Base-by-base conservation (phyloP, 2,329 filamentous ascomycete species). In the Cyclaneusma minus region DNA sequence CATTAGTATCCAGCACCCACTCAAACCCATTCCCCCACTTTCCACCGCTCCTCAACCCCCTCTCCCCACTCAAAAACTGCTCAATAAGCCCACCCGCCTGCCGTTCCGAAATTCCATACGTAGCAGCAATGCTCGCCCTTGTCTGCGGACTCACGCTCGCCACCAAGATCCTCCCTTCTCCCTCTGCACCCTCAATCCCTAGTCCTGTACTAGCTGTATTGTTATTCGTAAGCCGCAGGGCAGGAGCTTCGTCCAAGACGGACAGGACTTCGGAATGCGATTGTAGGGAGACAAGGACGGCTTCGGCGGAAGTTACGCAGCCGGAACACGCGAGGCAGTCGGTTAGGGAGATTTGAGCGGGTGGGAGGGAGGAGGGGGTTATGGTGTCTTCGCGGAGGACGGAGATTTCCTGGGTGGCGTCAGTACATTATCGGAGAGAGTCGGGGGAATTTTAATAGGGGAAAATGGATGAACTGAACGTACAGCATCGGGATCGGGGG, bases 271-370 rank as follows among this genome's bases (percentile, higher is more conserved):
- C 89, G 19, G 74, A 70, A 51, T 98, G 89, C 39, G 82, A 92
- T 54, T 98, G 89, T 29, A 98, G 56, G 31, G 81, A 89, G 27
- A 98, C 84, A 21, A 98, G 69, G n/a, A 98, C 82, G 10, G 89
- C 89, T 56, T 98, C 89, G 24, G 89, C 89, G 5, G 85, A 93
- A 12, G 89, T 98, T 27, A 98, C 89, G 51, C 89, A 98, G 28
- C 89, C 89, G 7, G 89, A 94, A 53, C 89, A 98, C 27, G 89
- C 89, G 26, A 98, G 75, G 46, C 89, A 98, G 54, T 98, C 89
- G 5, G 89, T 95, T 34, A 98, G 68, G 25, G 85, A 94, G 42
- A 98, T 95, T 48, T 92, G 74, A 5, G 87, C 85, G 1, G 85
- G 81, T 3, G 72, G 64, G 35, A 71, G 47, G 22, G 64, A 56